These are phyloP conservation scores for Micromonas pusilla DNA, from an alignment of 139 green algal species.

Conservation along the genomic window DNA sequence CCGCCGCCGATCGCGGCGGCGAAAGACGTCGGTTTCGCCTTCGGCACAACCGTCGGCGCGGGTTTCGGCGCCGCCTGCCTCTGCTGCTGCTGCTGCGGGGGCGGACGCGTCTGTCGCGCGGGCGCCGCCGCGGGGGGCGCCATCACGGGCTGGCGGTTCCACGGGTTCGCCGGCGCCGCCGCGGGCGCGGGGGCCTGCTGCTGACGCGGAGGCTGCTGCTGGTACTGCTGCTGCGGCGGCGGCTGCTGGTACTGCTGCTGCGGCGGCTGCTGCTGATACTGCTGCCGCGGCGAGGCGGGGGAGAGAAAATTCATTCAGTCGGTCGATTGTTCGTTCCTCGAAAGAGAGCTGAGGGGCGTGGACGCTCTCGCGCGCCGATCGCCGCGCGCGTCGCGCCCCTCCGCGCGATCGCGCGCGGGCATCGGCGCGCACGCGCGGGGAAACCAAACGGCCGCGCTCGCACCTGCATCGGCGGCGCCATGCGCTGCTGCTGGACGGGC, in stretches of 20 bases:
- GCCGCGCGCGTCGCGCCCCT: too few relatives aligned
- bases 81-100: background rate
- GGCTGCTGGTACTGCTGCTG: background rate
- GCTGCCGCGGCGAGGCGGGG: background rate
- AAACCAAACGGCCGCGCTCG: too few relatives aligned
- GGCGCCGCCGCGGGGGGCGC: too few relatives aligned
- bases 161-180: background rate
- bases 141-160: too few relatives aligned
- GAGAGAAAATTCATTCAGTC: too few relatives aligned
- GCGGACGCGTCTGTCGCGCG: background rate
- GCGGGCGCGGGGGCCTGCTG: too few relatives aligned
- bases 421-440: too few relatives aligned
- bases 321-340: too few relatives aligned
- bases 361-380: too few relatives aligned
- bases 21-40: constrained; percentile 17
- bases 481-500: background rate
- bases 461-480: too few relatives aligned
- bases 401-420: too few relatives aligned
- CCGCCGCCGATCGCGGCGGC: constrained; percentile 6
- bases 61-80: constrained; percentile 14
- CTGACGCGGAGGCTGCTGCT: background rate
- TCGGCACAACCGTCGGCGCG: background rate
- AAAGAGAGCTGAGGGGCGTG: too few relatives aligned
- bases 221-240: background rate
- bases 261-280: background rate